A percentile compares a stretch with the other conserved stretches of the same genome.
phyloP scores from a whole-genome alignment of 148 eudicot genomes.

The Dysphania ambrosioides region DNA sequence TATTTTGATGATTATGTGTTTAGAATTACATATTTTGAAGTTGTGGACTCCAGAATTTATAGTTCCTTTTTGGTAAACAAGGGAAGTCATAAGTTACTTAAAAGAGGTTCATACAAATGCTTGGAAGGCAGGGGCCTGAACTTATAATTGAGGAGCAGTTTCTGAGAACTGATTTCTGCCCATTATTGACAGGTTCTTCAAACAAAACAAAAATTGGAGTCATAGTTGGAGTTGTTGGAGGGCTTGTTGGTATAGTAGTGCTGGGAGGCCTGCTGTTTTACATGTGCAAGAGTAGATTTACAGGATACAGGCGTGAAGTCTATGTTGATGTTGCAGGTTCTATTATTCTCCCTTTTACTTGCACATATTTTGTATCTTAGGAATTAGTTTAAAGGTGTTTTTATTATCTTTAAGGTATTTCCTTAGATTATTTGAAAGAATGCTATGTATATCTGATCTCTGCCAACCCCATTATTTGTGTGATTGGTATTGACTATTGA shows the following conservation, averaged over 20 bases:
- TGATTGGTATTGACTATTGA: background rate
- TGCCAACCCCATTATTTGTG: background rate
- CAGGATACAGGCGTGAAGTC: slow-evolving; percentile 64
- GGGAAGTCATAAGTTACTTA: too few relatives aligned
- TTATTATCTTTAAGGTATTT: background rate
- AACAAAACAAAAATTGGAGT: slow-evolving; percentile 55
- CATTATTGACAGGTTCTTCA: slow-evolving; percentile 50
- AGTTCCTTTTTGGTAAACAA: too few relatives aligned
- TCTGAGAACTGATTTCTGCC: slow-evolving; percentile 19
- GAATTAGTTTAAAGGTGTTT: background rate
- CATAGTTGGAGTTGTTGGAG: slow-evolving; percentile 61
- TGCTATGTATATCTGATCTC: background rate
- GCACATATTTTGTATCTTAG: background rate
- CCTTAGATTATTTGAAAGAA: background rate
- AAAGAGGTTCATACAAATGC: too few relatives aligned
- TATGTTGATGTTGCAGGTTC: slow-evolving; percentile 93
- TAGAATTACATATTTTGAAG: background rate
- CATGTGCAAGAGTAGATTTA: slow-evolving; percentile 54
- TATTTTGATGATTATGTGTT: background rate
- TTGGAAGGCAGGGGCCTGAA: too few relatives aligned
- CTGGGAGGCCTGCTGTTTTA: slow-evolving; percentile 53
- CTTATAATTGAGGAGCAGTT: slow-evolving; percentile 1
- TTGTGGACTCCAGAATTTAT: background rate
- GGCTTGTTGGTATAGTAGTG: slow-evolving; percentile 46
- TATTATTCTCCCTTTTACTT: slow-evolving; percentile 8